These are phyloP conservation scores for Ustilago curta DNA, from an alignment of 1,284 basidiomycete genomes.

Conservation along the genomic window DNA sequence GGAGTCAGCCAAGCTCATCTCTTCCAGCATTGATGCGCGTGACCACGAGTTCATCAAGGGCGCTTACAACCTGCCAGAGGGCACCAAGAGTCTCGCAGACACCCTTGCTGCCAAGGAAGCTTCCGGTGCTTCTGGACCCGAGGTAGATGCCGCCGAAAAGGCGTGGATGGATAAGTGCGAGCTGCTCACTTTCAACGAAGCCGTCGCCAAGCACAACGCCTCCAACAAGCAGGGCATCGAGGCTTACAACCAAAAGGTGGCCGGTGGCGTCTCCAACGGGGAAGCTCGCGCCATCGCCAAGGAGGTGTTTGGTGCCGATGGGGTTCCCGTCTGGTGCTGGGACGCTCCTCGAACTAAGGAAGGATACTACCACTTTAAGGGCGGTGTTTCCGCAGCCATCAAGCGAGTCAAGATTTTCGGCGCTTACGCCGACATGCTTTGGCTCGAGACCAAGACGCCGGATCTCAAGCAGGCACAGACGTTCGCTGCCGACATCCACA, in stretches of 20 bases:
- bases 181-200: conserved; percentile 83
- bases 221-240: conserved; percentile 71
- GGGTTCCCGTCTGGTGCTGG: conserved; percentile 83
- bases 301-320: conserved; percentile 77
- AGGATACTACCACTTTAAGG: conserved; percentile 89
- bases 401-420: conserved; percentile 83
- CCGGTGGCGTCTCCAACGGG: conserved; percentile 78
- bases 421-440: conserved; percentile 69
- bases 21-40: conserved; percentile 81
- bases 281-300: conserved; percentile 80
- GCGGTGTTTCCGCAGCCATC: conserved; percentile 86
- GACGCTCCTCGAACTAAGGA: conserved; percentile 91
- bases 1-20: conserved; percentile 87
- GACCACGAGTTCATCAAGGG: conserved; percentile 73
- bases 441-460: conserved; percentile 86
- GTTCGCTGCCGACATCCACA: conserved; percentile 82
- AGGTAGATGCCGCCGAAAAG: conserved; percentile 65
- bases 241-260: conserved; percentile 74
- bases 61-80: conserved; percentile 63
- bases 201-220: conserved; percentile 72
- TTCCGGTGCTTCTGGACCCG: conserved; percentile 53
- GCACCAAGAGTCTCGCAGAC: conserved; percentile 62
- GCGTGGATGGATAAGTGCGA: conserved; percentile 67
- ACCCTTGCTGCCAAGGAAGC: conserved; percentile 62
- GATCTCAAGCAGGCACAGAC: conserved; percentile 82